Evolutionary conservation across 2,329 filamentous ascomycete species (phyloP).

Genomic region (Penicillium verrucosum): DNA sequence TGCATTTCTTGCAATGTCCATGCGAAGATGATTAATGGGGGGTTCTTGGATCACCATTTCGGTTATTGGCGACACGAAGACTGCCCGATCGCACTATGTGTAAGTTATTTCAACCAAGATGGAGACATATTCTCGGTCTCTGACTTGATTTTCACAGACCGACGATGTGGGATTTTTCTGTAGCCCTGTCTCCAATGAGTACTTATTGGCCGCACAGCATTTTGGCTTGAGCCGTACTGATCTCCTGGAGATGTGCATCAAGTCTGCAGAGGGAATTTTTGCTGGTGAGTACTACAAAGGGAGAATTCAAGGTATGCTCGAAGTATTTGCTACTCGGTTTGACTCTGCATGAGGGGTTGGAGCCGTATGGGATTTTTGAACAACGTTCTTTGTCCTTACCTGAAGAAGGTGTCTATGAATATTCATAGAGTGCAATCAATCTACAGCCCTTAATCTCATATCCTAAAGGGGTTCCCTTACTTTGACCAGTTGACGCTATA

Average conservation of each 20-base stretch:
- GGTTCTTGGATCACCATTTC: constrained; percentile 70
- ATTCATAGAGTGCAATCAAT: no score
- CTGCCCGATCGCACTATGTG: constrained; percentile 64
- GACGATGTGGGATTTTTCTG: constrained; percentile 82
- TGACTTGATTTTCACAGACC: constrained; percentile 52
- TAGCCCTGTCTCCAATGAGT: constrained; percentile 73
- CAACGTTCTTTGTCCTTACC: background rate
- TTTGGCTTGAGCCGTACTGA: constrained; percentile 56
- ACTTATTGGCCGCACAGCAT: constrained; percentile 66
- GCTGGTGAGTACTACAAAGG: constrained; percentile 57
- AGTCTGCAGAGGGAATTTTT: constrained; percentile 65
- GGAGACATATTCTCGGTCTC: background rate
- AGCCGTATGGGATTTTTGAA: no score
- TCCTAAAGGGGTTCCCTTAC: background rate
- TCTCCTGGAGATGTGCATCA: constrained; percentile 56
- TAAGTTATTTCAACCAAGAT: constrained; percentile 46
- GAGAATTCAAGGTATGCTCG: constrained; percentile 25
- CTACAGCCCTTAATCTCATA: no score
- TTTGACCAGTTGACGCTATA: background rate
- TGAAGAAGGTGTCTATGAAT: background rate
- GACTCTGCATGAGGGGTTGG: background rate
- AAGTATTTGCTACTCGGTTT: constrained; percentile 19
- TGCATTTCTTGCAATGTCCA: constrained; percentile 80
- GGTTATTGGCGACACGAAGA: constrained; percentile 64
- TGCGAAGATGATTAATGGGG: constrained; percentile 66